A percentile compares a stretch with the other conserved stretches of the same genome.
These are phyloP conservation scores for Casuarina equisetifolia DNA, from an alignment of 306 rosid species.

Conservation along the genomic window DNA sequence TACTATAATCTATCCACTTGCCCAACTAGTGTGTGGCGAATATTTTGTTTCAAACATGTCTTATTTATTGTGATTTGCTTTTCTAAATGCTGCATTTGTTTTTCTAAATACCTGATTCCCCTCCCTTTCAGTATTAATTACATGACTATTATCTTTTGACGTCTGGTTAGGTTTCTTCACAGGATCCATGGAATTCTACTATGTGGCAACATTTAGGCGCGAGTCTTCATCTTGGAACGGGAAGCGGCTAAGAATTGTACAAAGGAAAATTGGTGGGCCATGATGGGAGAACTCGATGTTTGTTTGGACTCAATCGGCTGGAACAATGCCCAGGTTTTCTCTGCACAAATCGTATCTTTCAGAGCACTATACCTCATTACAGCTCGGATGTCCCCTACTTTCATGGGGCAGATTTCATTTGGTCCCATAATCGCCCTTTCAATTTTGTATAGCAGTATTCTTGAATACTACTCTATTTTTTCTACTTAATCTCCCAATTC, in stretches of 20 bases:
- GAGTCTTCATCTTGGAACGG: slow-evolving; percentile 1
- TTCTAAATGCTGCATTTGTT: neutral
- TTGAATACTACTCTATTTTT: neutral
- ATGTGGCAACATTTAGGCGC: slow-evolving; percentile 10
- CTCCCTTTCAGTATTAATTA: neutral
- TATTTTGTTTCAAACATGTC: neutral
- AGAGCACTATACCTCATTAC: slow-evolving; percentile 3
- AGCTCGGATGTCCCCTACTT: neutral
- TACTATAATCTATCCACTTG: neutral
- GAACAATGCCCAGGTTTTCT: slow-evolving; percentile 17
- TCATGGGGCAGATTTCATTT: neutral
- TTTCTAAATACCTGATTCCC: neutral
- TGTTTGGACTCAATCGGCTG: slow-evolving; percentile 12
- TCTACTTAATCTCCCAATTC: neutral
- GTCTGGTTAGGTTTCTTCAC: neutral
- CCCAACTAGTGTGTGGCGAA: neutral
- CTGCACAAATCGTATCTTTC: neutral
- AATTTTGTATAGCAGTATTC: slow-evolving; percentile 16
- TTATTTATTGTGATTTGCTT: neutral
- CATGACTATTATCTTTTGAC: neutral
- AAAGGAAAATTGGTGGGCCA: slow-evolving; percentile 8
- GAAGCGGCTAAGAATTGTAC: slow-evolving; percentile 19
- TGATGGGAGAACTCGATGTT: slow-evolving; percentile 10
- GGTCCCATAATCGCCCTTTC: slow-evolving; percentile 12
- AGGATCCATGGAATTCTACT: slow-evolving; percentile 26